Percentiles rank a stretch among this genome's conserved stretches.
These are phyloP conservation scores for Fraxinus sp. DNA, from an alignment of 305 asterid species.

Conservation along the genomic window DNA sequence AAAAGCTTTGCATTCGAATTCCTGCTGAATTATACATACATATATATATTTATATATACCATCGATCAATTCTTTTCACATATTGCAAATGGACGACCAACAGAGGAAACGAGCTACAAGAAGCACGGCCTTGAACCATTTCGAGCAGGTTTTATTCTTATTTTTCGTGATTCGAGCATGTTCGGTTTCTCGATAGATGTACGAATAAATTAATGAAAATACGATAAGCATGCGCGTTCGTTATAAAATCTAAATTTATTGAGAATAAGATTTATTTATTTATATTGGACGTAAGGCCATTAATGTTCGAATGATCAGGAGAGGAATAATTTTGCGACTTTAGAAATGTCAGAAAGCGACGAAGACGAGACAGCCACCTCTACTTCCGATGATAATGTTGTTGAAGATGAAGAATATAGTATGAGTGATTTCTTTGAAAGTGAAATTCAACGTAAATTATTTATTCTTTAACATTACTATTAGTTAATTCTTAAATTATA, in stretches of 20 bases:
- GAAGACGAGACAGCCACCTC: slow-evolving; percentile 24
- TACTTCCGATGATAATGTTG: slow-evolving; percentile 20
- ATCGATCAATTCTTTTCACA: neutral
- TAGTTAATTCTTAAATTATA: neutral
- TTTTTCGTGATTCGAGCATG: neutral
- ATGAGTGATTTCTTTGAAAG: slow-evolving; percentile 33
- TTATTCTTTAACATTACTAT: neutral
- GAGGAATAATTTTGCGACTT: slow-evolving; percentile 27
- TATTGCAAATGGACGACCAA: slow-evolving; percentile 39
- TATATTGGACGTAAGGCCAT: neutral
- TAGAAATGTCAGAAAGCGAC: slow-evolving; percentile 34
- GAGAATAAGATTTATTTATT: neutral
- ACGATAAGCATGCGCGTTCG: neutral
- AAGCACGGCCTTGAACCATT: slow-evolving; percentile 41
- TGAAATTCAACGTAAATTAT: slow-evolving; percentile 21
- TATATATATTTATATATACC: neutral
- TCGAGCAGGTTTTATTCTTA: slow-evolving; percentile 42
- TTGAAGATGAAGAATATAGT: slow-evolving; percentile 33
- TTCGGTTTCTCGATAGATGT: neutral
- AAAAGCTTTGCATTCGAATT: slow-evolving; percentile 24
- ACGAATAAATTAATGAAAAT: neutral
- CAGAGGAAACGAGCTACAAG: slow-evolving; percentile 42
- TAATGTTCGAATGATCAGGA: slow-evolving; percentile 28
- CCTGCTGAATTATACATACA: neutral
- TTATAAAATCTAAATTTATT: neutral